Evolutionary conservation across 768 basidiomycete genomes (phyloP).

Genomic region (Tricholoma hemisulphureum): DNA sequence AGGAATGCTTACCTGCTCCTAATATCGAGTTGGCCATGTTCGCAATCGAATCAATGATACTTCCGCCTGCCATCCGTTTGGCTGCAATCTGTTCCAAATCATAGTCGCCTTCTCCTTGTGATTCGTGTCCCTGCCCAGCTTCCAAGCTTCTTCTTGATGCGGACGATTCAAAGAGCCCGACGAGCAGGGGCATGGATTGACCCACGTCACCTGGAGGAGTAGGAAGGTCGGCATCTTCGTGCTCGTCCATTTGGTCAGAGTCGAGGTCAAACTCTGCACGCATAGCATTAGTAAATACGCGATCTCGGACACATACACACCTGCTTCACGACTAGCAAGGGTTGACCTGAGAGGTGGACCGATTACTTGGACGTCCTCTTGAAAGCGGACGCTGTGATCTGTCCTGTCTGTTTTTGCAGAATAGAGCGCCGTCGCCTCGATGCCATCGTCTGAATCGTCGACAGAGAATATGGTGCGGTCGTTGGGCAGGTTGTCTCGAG

Average conservation of each 20-base stretch:
- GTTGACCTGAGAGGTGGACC: constrained; percentile 71
- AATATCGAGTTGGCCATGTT: constrained; percentile 97
- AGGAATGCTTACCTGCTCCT: constrained; percentile 68
- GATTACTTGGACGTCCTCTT: constrained; percentile 68
- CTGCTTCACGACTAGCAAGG: constrained; percentile 73
- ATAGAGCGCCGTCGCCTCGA: constrained; percentile 33
- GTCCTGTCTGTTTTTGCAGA: constrained; percentile 32
- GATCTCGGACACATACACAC: constrained; percentile 47
- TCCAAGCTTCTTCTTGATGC: constrained; percentile 57
- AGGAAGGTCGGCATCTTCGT: constrained; percentile 50
- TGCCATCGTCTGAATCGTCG: constrained; percentile 55
- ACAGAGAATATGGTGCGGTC: constrained; percentile 50
- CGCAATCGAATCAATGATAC: constrained; percentile 75
- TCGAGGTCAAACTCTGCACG: constrained; percentile 78
- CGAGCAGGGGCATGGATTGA: constrained; percentile 71
- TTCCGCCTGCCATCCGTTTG: constrained; percentile 67
- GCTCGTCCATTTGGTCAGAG: constrained; percentile 54
- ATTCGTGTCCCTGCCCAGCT: constrained; percentile 37
- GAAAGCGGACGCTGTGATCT: constrained; percentile 58
- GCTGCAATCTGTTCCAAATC: constrained; percentile 73
- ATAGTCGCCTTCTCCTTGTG: constrained; percentile 38
- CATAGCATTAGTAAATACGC: constrained; percentile 11
- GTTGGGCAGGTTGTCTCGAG: constrained; percentile 40
- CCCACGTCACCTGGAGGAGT: constrained; percentile 39
- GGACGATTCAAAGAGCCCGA: constrained; percentile 72